A percentile compares a stretch with the other conserved stretches of the same genome.
phyloP scores from a whole-genome alignment of 2,329 filamentous ascomycete species.

The Trichoderma sp. region DNA sequence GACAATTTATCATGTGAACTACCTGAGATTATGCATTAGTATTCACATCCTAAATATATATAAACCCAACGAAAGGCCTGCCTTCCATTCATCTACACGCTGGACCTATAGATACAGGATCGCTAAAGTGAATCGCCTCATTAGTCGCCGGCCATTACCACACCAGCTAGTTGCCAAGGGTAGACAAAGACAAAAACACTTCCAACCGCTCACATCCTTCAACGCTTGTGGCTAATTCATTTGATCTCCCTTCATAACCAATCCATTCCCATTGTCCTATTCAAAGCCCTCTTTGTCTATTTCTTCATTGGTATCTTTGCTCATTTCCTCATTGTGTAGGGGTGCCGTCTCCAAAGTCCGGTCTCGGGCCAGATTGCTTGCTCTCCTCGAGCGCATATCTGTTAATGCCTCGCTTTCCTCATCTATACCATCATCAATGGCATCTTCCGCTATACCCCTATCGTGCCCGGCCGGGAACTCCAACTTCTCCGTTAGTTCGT shows the following conservation, averaged over 20 bases:
- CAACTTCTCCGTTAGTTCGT: slow-evolving; percentile 50
- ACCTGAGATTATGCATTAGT: not conserved
- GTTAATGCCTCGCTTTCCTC: slow-evolving; percentile 58
- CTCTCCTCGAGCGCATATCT: slow-evolving; percentile 54
- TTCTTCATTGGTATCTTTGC: slow-evolving; percentile 27
- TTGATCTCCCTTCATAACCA: not conserved
- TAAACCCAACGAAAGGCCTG: not conserved
- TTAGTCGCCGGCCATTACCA: not conserved
- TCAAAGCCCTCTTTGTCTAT: slow-evolving; percentile 44
- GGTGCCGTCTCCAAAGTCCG: slow-evolving; percentile 54
- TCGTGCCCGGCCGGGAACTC: slow-evolving; percentile 34
- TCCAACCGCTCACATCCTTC: not conserved
- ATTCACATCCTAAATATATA: not conserved
- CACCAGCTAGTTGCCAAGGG: not conserved
- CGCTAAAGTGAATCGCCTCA: not conserved
- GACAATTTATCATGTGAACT: not conserved
- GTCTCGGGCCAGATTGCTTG: slow-evolving; percentile 53
- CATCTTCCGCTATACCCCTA: slow-evolving; percentile 41
- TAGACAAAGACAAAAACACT: not conserved
- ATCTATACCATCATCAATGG: slow-evolving; percentile 46
- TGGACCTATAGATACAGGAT: not conserved
- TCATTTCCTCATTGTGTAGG: slow-evolving; percentile 37
- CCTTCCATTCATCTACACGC: not conserved
- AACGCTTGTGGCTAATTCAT: not conserved
- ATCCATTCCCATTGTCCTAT: slow-evolving; percentile 35